Evolutionary conservation across 1,139 yeast genomes (phyloP).

Genomic region (Blastobotrys capitulatus): DNA sequence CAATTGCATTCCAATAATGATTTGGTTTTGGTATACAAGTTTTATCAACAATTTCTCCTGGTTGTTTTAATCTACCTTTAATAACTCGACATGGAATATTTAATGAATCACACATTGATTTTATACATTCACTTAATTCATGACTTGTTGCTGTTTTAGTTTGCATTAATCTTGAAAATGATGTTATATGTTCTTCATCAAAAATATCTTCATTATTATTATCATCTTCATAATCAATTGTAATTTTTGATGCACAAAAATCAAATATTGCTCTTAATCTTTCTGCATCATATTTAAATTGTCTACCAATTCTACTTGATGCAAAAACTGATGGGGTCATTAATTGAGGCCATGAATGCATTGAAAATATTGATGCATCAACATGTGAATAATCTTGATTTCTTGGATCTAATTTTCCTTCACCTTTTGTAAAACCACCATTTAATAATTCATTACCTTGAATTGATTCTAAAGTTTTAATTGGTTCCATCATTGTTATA

Average conservation of each 20-base stretch:
- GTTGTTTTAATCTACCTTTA: slow-evolving; percentile 77
- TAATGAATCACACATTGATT: slow-evolving; percentile 63
- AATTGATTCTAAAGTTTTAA: slow-evolving; percentile 23
- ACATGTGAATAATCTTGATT: slow-evolving; percentile 27
- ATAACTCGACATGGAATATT: slow-evolving; percentile 72
- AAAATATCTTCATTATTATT: slow-evolving; percentile 18
- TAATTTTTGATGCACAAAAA: slow-evolving; percentile 50
- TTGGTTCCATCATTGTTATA: slow-evolving; percentile 62
- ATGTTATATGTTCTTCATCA: slow-evolving; percentile 13
- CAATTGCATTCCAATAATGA: slow-evolving; percentile 85
- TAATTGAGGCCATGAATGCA: slow-evolving; percentile 34
- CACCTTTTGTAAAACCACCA: slow-evolving; percentile 22
- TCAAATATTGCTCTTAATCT: slow-evolving; percentile 56
- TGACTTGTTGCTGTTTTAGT: slow-evolving; percentile 55
- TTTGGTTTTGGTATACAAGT: slow-evolving; percentile 46
- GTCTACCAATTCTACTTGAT: slow-evolving; percentile 40
- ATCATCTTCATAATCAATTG: slow-evolving; percentile 31
- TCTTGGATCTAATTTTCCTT: slow-evolving; percentile 21
- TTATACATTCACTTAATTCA: slow-evolving; percentile 73
- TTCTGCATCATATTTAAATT: slow-evolving; percentile 45
- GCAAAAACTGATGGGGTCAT: slow-evolving; percentile 46
- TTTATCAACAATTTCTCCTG: slow-evolving; percentile 48
- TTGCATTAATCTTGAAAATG: slow-evolving; percentile 32
- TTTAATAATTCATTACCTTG: slow-evolving; percentile 27
- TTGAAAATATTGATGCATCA: slow-evolving; percentile 26